Percentiles rank a stretch among this genome's conserved stretches.
These are phyloP conservation scores for Coniochaeta hoffmannii DNA, from an alignment of 2,329 filamentous ascomycete species.

Conservation along the genomic window DNA sequence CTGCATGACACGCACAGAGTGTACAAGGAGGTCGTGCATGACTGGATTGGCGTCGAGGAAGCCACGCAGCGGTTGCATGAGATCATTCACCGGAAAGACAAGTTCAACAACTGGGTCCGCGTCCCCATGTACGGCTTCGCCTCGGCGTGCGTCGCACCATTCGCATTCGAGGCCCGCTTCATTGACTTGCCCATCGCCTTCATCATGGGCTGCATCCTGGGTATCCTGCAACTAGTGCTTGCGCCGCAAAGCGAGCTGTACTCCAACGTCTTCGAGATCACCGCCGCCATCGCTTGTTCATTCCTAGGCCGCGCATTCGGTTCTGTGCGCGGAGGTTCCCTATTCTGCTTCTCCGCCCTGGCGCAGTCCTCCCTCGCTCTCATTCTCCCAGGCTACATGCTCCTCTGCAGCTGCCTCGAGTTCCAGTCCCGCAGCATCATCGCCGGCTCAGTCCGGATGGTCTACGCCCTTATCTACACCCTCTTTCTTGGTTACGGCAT, in stretches of 20 bases:
- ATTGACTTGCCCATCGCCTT: constrained; percentile 76
- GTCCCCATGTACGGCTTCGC: constrained; percentile 70
- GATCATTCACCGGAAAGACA: constrained; percentile 36
- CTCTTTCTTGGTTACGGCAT: constrained; percentile 67
- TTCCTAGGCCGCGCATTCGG: constrained; percentile 64
- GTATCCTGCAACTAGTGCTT: constrained; percentile 65
- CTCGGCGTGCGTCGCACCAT: constrained; percentile 68
- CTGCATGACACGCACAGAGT: constrained; percentile 68
- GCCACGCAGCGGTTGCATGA: constrained; percentile 55
- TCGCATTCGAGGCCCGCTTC: constrained; percentile 68
- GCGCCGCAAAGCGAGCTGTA: constrained; percentile 63
- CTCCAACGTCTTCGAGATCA: constrained; percentile 38
- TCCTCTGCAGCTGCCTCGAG: constrained; percentile 51
- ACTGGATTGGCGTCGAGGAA: constrained; percentile 65
- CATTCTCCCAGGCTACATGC: constrained; percentile 67
- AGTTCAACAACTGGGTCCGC: constrained; percentile 43
- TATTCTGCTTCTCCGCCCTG: constrained; percentile 66
- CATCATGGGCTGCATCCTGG: constrained; percentile 65
- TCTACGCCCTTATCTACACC: constrained; percentile 68
- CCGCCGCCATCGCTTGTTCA: constrained; percentile 53
- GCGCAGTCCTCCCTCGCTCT: constrained; percentile 68
- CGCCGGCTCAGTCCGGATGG: constrained; percentile 64
- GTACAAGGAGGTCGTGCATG: constrained; percentile 78
- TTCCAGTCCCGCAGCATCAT: constrained; percentile 63
- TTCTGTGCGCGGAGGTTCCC: constrained; percentile 48